Evolutionary conservation across 805 yeast species (phyloP).

Genomic region (Ogataea wickerhamii): DNA sequence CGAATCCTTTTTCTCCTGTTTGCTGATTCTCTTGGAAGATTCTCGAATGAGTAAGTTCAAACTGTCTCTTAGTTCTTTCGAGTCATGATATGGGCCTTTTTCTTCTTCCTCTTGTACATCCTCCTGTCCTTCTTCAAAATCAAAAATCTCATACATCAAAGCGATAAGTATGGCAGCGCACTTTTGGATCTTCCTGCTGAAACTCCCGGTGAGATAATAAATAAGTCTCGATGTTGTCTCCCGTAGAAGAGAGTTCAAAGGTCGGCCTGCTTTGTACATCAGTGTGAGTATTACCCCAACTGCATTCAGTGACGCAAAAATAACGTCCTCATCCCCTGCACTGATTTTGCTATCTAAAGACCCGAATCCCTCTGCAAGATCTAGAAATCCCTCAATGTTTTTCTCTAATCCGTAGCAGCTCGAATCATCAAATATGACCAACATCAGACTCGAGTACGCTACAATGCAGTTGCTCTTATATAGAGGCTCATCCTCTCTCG

Average conservation of each 20-base stretch:
- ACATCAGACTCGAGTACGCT: slow-evolving; percentile 31
- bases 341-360: slow-evolving; percentile 25
- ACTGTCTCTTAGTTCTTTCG: slow-evolving; percentile 41
- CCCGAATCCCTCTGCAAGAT: slow-evolving; percentile 38
- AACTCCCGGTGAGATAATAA: slow-evolving; percentile 37
- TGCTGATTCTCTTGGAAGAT: slow-evolving; percentile 55
- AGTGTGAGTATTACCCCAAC: slow-evolving; percentile 43
- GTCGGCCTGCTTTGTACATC: slow-evolving; percentile 36
- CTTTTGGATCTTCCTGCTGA: slow-evolving; percentile 43
- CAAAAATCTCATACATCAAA: slow-evolving; percentile 51
- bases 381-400: slow-evolving; percentile 39
- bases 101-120: slow-evolving; percentile 41
- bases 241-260: slow-evolving; percentile 36
- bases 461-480: slow-evolving; percentile 20
- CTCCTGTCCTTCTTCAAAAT: slow-evolving; percentile 32
- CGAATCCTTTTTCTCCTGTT: slow-evolving; percentile 58
- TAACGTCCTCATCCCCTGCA: slow-evolving; percentile 39
- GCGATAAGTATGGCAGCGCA: slow-evolving; percentile 57
- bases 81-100: slow-evolving; percentile 49
- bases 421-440: slow-evolving; percentile 45
- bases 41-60: slow-evolving; percentile 44
- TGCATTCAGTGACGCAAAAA: slow-evolving; percentile 45
- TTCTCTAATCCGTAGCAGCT: slow-evolving; percentile 50
- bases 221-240: slow-evolving; percentile 40
- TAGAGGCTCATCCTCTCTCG: slow-evolving; percentile 8